Base-by-base conservation (phyloP, 331 rosid genomes). In the Erythrophleum ivorense region DNA sequence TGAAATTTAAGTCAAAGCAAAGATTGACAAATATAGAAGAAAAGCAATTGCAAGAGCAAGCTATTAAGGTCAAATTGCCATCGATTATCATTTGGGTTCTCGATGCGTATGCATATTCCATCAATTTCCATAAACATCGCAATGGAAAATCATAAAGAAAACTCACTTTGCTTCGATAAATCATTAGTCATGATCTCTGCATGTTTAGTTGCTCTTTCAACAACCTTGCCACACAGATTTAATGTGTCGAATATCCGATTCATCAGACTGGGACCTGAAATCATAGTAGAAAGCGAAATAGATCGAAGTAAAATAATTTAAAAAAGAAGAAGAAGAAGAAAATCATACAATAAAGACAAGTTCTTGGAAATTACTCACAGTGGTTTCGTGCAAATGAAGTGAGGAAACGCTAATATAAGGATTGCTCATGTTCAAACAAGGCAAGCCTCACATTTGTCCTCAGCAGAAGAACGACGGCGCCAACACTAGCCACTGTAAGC, bases 401-500 rank as follows among this genome's bases (percentile, higher is more conserved):
- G 85, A 53, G 16, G 91, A 78, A 71, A 67, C 68, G 4, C 77
- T 77, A 75, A 87, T 84, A 71, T 86, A 88, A 59, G 94, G 94
- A 77, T 84, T 87, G 74, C 53, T 78, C 79, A 2, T 75, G 60
- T 14, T 64, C 9, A 24, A 9, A 19, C 16, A 52, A 43, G 65
- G 19, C 33, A 40, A 31, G 92, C 50, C 81, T 93, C 1, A 95
- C 97, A 76, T 95, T 98, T 73, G 97, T 88, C 86, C 97, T 85
- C 29, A 95, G 83, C 19, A 95, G 88, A 52, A 95, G 91, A 64
- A 93, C 78, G 55, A 88, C 95, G 19, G 97, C 99, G 80, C 97
- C 79, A 19, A 96, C 99, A 1, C 98, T 98, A 5, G 97, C 99
- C 29, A 92, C 99, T 3, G 99, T 93, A 5, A 96, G 80, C 53